Percentiles rank a stretch among this genome's conserved stretches.
These are phyloP conservation scores for Volvariella volvacea DNA, from an alignment of 1,284 basidiomycete genomes.

Conservation along the genomic window DNA sequence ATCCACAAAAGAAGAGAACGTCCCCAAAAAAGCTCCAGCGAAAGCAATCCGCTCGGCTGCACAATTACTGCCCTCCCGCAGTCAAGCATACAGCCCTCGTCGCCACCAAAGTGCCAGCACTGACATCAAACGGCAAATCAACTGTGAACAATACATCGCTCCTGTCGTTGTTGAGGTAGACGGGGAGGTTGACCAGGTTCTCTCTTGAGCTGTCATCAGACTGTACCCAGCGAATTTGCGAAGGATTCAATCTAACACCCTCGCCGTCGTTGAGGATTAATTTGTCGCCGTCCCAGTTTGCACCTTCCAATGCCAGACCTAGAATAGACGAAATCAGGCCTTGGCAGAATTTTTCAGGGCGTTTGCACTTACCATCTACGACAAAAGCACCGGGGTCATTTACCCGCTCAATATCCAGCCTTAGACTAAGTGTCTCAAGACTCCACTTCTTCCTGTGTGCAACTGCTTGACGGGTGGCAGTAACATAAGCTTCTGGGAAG, in stretches of 20 bases:
- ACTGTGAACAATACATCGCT: conserved; percentile 87
- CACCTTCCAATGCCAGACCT: conserved; percentile 87
- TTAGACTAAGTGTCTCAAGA: conserved; percentile 80
- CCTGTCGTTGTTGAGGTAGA: conserved; percentile 89
- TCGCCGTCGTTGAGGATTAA: conserved; percentile 81
- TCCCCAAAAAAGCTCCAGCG: neutral
- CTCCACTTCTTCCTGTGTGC: conserved; percentile 89
- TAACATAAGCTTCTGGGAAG: conserved; percentile 94
- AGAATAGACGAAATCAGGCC: conserved; percentile 8
- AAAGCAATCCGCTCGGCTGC: neutral
- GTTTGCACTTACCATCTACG: conserved; percentile 64
- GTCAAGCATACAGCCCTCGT: conserved; percentile 81
- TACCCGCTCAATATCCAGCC: conserved; percentile 75
- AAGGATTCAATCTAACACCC: conserved; percentile 66
- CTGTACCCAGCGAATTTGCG: conserved; percentile 84
- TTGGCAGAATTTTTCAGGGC: conserved; percentile 5
- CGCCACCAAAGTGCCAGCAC: conserved; percentile 60
- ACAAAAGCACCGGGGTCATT: conserved; percentile 73
- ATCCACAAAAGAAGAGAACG: neutral
- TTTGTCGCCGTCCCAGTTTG: conserved; percentile 61
- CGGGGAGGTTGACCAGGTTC: conserved; percentile 71
- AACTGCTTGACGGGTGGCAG: conserved; percentile 87
- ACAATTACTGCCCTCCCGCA: conserved; percentile 46
- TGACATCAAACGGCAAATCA: conserved; percentile 67
- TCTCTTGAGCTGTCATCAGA: conserved; percentile 37